phyloP scores from a whole-genome alignment of 2,329 filamentous ascomycete species.

The Penicillium concentricum region DNA sequence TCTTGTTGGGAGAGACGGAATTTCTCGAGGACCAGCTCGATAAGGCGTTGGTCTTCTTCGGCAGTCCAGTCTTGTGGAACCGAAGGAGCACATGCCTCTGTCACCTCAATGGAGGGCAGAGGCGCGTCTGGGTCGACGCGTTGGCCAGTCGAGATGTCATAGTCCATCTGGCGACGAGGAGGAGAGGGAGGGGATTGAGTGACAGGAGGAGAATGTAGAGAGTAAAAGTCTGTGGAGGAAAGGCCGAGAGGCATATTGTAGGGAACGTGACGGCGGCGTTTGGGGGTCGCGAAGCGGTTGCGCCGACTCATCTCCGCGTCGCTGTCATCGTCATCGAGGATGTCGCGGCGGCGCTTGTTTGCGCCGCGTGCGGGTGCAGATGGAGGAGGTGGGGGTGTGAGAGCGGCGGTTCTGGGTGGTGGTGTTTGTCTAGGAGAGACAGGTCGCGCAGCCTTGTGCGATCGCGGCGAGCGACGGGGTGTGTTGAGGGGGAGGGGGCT shows the following conservation, averaged over 20 bases:
- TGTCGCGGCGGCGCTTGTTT: slow-evolving; percentile 42
- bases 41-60: slow-evolving; percentile 44
- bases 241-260: slow-evolving; percentile 47
- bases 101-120: slow-evolving; percentile 39
- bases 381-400: slow-evolving; percentile 24
- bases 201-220: slow-evolving; percentile 37
- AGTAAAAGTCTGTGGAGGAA: slow-evolving; percentile 44
- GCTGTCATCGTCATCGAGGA: slow-evolving; percentile 25
- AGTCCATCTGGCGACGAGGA: slow-evolving; percentile 12
- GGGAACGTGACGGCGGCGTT: slow-evolving; percentile 44
- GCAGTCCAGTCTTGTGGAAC: slow-evolving; percentile 34
- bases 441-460: slow-evolving; percentile 27
- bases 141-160: slow-evolving; percentile 10
- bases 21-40: slow-evolving; percentile 47
- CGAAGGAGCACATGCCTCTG: slow-evolving; percentile 18
- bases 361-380: slow-evolving; percentile 32
- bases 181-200: slow-evolving; percentile 34
- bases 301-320: slow-evolving; percentile 12
- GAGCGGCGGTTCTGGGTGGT: slow-evolving; percentile 14
- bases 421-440: slow-evolving; percentile 23
- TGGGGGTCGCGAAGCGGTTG: slow-evolving; percentile 44
- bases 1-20: slow-evolving; percentile 44
- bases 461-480: slow-evolving; percentile 28
- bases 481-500: slow-evolving; percentile 38
- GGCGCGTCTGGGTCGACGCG: slow-evolving; percentile 32